phyloP scores from a whole-genome alignment of 2,329 filamentous ascomycete species.

The Alternaria sp. region DNA sequence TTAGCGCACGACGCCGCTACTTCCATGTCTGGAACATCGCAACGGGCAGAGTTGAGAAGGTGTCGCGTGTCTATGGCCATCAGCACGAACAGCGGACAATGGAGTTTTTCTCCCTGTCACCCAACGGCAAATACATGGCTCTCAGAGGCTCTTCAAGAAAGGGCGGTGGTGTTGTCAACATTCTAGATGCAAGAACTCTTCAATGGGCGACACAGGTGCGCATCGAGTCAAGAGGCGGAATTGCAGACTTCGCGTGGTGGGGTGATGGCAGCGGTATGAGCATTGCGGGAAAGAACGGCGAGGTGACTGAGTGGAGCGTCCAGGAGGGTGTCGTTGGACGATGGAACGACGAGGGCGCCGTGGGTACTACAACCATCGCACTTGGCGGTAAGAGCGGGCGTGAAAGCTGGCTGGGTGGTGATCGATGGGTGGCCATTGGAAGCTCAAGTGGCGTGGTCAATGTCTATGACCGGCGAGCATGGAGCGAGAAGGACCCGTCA shows the following conservation, averaged over 20 bases:
- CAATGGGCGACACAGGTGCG: conserved; percentile 89
- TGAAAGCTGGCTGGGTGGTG: conserved; percentile 71
- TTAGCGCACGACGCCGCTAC: conserved; percentile 86
- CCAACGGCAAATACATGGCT: conserved; percentile 86
- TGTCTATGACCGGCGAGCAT: conserved; percentile 82
- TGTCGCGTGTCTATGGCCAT: conserved; percentile 77
- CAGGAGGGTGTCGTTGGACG: conserved; percentile 74
- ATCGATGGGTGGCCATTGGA: conserved; percentile 89
- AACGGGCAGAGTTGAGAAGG: conserved; percentile 82
- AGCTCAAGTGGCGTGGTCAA: conserved; percentile 89
- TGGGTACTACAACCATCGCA: conserved; percentile 82
- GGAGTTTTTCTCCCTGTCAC: conserved; percentile 88
- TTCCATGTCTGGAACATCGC: conserved; percentile 95
- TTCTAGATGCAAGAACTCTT: conserved; percentile 79
- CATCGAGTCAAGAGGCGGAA: conserved; percentile 80
- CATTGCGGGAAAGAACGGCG: conserved; percentile 84
- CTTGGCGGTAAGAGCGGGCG: conserved; percentile 75
- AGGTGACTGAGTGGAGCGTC: conserved; percentile 88
- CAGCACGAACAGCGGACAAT: conserved; percentile 85
- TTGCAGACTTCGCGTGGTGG: conserved; percentile 96
- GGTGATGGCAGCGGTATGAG: conserved; percentile 80
- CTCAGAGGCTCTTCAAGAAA: conserved; percentile 81
- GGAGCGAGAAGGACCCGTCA: conserved; percentile 55
- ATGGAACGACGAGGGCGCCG: conserved; percentile 90
- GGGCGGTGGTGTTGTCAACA: conserved; percentile 86